Base-by-base conservation (phyloP, 441 rosid species). In the Pelargonium citronellum region DNA sequence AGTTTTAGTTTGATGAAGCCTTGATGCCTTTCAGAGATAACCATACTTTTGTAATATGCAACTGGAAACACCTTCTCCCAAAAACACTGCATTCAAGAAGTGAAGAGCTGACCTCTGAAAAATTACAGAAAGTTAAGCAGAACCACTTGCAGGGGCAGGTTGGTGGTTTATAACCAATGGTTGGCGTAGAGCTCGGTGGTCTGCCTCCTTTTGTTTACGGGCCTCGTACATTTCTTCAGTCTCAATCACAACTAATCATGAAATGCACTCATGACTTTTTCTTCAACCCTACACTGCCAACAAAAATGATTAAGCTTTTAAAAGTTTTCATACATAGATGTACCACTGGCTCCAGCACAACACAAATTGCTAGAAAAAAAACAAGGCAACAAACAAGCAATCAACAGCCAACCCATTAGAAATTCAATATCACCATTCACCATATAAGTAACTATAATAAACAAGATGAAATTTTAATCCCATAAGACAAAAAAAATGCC, bases 141-240 rank as follows among this genome's bases (percentile, higher is more conserved):
- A 82, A 46, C 62, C 69, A 66, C 82, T 69, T 17, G 80, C 77
- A 72, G 89, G 71, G 63, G 67, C 49, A 53, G 86, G 82, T 53
- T 57, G 79, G 73, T 89, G 99, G 80, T 70, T 85, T 58, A 90
- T 67, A 69, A 92, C 86, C 79, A 92, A 73, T 0, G 96, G 92
- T 0, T 90, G 87, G 1, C 90, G 83, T 5, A 87, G 13, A 71
- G 96, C 90, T 64, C 41, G 70, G 75, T 88, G 93, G 22, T 83
- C 81, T 53, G 85, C 89, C 61, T 73, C 81, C 20, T 86, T 89
- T 66, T 86, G 81, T 79, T 91, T 91, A 7, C 97, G 98, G 57
- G 96, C 95, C 74, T 84, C 85, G 70, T 81, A 85, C 99, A 88
- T 91, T 78, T 95, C 99, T 80, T 91, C 97, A 0, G 99, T 95